Evolutionary conservation across 352 stramenopile genomes (phyloP), one percentile per base, ranked within the genome.

Genomic region (Globisporangium cederbergense): DNA sequence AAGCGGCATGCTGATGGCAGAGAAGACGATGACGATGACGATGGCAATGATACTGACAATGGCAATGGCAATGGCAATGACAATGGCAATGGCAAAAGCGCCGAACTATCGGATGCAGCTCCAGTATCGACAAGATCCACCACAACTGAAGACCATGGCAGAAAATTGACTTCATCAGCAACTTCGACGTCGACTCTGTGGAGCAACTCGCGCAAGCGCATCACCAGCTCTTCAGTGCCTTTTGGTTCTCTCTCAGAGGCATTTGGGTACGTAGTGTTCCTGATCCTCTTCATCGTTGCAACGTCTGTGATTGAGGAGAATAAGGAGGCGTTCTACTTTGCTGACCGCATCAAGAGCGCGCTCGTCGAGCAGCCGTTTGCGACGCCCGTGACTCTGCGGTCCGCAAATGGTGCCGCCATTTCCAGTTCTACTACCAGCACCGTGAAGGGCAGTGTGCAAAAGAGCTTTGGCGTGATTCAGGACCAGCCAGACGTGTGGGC

Each of bases 321-420:
- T 57, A 71, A 72, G 20, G 67, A 85, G 32, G 70, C 68, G 2
- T 92, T 90, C 58, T 92, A 83, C 75, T 90, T 89, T 60, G 68
- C 77, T 11, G 79, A 88, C 51, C 78, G 79, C 57, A 64, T 90
- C 4, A 74, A 74, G 36, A 71, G 60, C 5, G 77, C 79, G 13
- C 58, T 92, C 9, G 61, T 81, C 8, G 73, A 79, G 2, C 76
- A 81, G 18, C 68, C 73, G 28, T 90, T 90, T 63, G 72, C 74
- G 30, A 66, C 78, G 5, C 36, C 60, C 10, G 49, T 59, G 22
- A 59, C 49, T 16, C 38, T 65, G 38, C 60, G 49, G 3, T 65
- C 60, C 10, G 56, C 71, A 7, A 68, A 65, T 50, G 60, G 55
- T 14, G 36, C 47, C 14, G 60, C 49, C 2, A 38, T 62, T 14